Base-by-base conservation (phyloP, 345 rosid species). In the Eutrema japonicum region DNA sequence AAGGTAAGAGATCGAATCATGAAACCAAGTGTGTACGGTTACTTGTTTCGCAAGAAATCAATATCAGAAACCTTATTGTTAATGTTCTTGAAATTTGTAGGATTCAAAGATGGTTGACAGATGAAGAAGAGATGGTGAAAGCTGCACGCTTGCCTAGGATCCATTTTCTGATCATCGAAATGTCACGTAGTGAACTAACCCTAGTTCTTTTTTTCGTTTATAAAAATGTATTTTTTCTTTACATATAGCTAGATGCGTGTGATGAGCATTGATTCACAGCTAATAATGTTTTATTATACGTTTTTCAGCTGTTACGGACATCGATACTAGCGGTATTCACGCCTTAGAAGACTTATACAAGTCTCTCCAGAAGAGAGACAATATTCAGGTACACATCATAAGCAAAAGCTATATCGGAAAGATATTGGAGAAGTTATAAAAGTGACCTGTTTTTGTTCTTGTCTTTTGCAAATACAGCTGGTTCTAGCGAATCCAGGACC, bases 271-370 rank as follows among this genome's bases (percentile, higher is more conserved):
- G 22, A 22, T 69, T 22, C 9, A 12, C 8, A 37, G 4, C 37
- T 37, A 27, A 37, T 71, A n/a, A 46, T 57, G 57, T 35, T 45
- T 30, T 7, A 22, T 11, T 64, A 7, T 46, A 68, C 22, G 36
- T 64, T 77, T 6, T 45, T 33, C 89, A 82, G 95, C 97, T 66
- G 92, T 91, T 12, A 89, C 89, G 12, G 96, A 89, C 83, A 89
- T 91, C 9, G 97, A 91, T 78, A 91, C 96, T 2, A 89, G 96
- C 9, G 96, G 97, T 30, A 91, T 89, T 46, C 92, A 92, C 57
- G 92, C 91, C 8, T 71, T 89, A 10, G 88, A 89, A 81, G 96
- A 92, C 70, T 56, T 92, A 57, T 72, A 85, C 62, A 80, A 80
- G 45, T 79, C 87, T 60, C 91, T 92, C 37, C 74, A 74, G 64